phyloP scores from a whole-genome alignment of 2,329 filamentous ascomycete genomes.

The Fusarium transvaalense region DNA sequence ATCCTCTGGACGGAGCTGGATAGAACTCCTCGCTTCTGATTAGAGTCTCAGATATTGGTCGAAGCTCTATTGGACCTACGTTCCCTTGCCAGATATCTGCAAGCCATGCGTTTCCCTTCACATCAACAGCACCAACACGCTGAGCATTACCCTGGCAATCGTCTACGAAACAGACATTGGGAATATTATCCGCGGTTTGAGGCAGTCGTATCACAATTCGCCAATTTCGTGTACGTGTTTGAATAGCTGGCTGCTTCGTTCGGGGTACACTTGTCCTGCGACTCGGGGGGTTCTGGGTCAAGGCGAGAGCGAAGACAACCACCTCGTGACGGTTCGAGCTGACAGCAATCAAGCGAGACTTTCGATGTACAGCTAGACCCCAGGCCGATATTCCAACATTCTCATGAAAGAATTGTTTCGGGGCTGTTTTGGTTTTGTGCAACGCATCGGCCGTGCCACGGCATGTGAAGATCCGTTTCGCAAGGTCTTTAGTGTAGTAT shows the following conservation, averaged over 20 bases:
- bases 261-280: constrained; percentile 1
- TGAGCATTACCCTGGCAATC: constrained; percentile 62
- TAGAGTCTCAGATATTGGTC: constrained; percentile 32
- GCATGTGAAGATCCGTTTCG: constrained; percentile 56
- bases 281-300: constrained; percentile 40
- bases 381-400: constrained; percentile 86
- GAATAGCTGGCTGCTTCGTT: constrained; percentile 3
- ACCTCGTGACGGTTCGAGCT: constrained; percentile 77
- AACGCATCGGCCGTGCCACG: constrained; percentile 11
- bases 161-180: constrained; percentile 65
- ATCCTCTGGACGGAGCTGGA: constrained; percentile 55
- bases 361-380: constrained; percentile 85
- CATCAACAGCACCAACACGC: constrained; percentile 64
- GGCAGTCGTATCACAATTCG: constrained; percentile 62
- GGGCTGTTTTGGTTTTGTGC: constrained; percentile 13
- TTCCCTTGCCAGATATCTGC: constrained; percentile 64
- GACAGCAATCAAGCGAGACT: constrained; percentile 87
- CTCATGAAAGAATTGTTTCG: constrained; percentile 74
- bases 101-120: constrained; percentile 62
- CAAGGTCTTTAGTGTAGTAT: constrained; percentile 72
- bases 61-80: constrained; percentile 48
- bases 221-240: constrained; percentile 61
- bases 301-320: constrained; percentile 65
- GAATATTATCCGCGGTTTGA: constrained; percentile 60
- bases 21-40: constrained; percentile 51